Evolutionary conservation across 306 rosid genomes (phyloP).

Genomic region (Begonia fuchsioides): DNA sequence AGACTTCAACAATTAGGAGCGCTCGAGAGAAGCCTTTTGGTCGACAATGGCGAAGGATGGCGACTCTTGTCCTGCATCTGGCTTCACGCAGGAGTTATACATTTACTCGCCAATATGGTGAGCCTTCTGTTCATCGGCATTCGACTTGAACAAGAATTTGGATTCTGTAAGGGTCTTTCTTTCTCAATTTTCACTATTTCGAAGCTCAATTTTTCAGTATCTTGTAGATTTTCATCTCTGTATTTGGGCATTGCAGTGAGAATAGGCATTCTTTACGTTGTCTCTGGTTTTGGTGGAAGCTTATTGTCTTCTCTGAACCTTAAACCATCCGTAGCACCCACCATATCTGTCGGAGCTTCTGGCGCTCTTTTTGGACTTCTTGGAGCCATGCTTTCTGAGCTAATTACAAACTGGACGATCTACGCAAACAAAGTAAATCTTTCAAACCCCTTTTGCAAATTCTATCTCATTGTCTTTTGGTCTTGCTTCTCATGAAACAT

Average conservation of each 20-base stretch:
- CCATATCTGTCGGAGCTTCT: constrained; percentile 68
- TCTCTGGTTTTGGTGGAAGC: constrained; percentile 78
- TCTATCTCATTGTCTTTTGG: background rate
- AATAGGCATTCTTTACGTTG: constrained; percentile 43
- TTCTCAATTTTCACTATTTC: background rate
- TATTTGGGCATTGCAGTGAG: constrained; percentile 42
- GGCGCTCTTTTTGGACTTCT: constrained; percentile 74
- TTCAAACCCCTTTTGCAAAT: background rate
- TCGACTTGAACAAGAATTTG: constrained; percentile 85
- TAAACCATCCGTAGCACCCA: background rate
- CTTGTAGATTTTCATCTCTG: background rate
- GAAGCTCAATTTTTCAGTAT: background rate
- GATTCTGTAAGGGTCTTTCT: constrained; percentile 44
- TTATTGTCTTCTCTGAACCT: constrained; percentile 35
- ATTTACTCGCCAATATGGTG: constrained; percentile 58
- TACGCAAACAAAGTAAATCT: constrained; percentile 52
- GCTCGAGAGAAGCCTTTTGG: constrained; percentile 30
- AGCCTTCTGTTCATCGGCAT: constrained; percentile 81
- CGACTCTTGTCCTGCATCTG: constrained; percentile 70
- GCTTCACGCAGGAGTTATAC: constrained; percentile 90
- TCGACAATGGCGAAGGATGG: constrained; percentile 46
- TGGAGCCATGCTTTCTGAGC: constrained; percentile 95
- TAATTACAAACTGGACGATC: constrained; percentile 72
- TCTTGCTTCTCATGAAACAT: background rate
- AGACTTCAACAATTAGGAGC: constrained; percentile 59